Evolutionary conservation across 371 early-diverging fungal species (phyloP), one percentile per base, ranked within the genome.

Genomic region (Fennellomyces sp.): DNA sequence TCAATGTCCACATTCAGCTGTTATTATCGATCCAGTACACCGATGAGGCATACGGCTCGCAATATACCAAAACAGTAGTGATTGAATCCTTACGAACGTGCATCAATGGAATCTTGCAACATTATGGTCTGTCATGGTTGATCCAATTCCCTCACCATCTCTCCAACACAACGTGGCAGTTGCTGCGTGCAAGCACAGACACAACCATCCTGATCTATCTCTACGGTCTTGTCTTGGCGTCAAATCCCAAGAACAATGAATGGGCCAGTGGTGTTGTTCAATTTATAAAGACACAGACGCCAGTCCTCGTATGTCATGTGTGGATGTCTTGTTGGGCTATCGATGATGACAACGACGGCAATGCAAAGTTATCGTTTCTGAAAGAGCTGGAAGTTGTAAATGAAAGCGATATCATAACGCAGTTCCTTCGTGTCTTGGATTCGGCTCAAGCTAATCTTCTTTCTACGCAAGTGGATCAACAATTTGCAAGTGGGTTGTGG

Each of bases 1-100:
- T 78, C 65, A 69, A 78, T 45, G 56, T 62, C 2, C 74, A 68
- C 41, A 63, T 78, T 31, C 74, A 63, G 29, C 45, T 78, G 1
- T 51, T 78, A 11, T 56, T 74, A 2, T 69, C 72, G 0, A 65
- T 71, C 26, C 57, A 63, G 10, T 57, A 62, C 27, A 67, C 42
- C 39, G 65, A 69, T 31, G 68, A 73, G 15, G 62, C 60, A 3
- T 69, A 63, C 33, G 61, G 55, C 6, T 48, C 48, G 2, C 65
- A 71, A 11, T 61, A 69, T 12, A 57, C 69, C 4, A 65, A 65
- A 23, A 64, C 72, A 2, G 30, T 69, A 4, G 58, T 70, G 8
- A 55, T 62, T 8, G 69, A 64, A 51, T 62, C 78, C 1, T 55
- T 78, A 35, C 70, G 78, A 5, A 57, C 59, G 21, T 74, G 75